phyloP scores from a whole-genome alignment of 805 yeast species.

The Candida orba region DNA sequence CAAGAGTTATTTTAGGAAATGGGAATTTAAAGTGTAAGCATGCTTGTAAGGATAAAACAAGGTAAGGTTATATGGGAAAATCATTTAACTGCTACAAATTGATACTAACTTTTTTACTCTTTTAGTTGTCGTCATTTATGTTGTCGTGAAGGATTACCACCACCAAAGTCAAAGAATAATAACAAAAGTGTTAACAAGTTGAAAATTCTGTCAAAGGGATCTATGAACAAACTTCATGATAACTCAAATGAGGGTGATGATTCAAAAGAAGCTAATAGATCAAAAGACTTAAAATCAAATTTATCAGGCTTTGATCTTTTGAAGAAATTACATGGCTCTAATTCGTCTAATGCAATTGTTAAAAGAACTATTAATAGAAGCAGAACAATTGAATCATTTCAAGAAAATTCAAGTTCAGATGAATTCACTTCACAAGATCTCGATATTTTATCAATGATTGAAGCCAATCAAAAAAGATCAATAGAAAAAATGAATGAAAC shows the following conservation, averaged over 20 bases:
- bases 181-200: no score
- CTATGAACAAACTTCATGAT: not conserved
- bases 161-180: not conserved
- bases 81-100: no score
- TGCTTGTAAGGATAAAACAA: conserved; percentile 31
- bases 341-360: not conserved
- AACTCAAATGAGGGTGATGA: not conserved
- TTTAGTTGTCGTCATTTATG: conserved; percentile 38
- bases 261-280: not conserved
- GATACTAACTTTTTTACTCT: not conserved
- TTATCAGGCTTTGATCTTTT: conserved; percentile 7
- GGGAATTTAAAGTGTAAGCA: conserved; percentile 33
- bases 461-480: not conserved
- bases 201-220: no score
- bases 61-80: conserved; percentile 6
- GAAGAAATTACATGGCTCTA: conserved; percentile 5
- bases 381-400: no score
- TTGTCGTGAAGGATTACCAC: conserved; percentile 38
- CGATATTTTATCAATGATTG: not conserved
- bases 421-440: not conserved
- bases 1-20: conserved; percentile 23
- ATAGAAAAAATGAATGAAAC: not conserved
- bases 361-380: not conserved
- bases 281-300: not conserved
- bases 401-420: not conserved